Percentiles rank a stretch among this genome's conserved stretches.
Conservation (phyloP, 805 yeast genomes). For the Helenozyma baotianmanensis region DNA sequence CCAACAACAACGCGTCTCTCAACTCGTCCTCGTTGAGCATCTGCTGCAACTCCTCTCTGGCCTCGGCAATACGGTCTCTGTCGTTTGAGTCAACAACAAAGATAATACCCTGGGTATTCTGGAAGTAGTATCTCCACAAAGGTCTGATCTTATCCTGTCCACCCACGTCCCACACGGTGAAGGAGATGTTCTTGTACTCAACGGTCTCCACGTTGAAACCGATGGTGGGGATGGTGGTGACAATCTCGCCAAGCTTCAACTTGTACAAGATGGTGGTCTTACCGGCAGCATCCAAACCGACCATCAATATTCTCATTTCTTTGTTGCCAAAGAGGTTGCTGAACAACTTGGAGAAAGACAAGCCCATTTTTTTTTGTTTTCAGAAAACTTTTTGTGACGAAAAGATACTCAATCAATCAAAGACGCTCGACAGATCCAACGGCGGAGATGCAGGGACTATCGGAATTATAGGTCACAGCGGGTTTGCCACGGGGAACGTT, state of each 20-base stretch:
- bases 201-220: constrained; percentile 92
- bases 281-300: constrained; percentile 98
- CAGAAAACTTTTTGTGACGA: neutral
- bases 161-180: constrained; percentile 96
- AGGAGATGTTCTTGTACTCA: constrained; percentile 72
- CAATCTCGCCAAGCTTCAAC: constrained; percentile 92
- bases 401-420: constrained; percentile 1
- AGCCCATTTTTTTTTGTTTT: constrained; percentile 60
- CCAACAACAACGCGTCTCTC: constrained; percentile 91
- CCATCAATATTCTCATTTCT: constrained; percentile 98
- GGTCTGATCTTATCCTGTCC: constrained; percentile 99
- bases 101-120: constrained; percentile 97
- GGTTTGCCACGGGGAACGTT: no score
- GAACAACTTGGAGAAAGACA: constrained; percentile 89
- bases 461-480: no score
- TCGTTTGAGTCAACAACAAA: constrained; percentile 97
- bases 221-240: constrained; percentile 93
- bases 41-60: constrained; percentile 96
- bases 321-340: constrained; percentile 95
- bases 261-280: constrained; percentile 94
- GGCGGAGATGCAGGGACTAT: no score
- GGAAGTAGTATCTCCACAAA: constrained; percentile 98
- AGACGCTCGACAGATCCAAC: no score
- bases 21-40: constrained; percentile 98
- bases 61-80: constrained; percentile 96